These are phyloP conservation scores for Elsinoe arachidis DNA, from an alignment of 2,329 filamentous ascomycete species.

Conservation along the genomic window DNA sequence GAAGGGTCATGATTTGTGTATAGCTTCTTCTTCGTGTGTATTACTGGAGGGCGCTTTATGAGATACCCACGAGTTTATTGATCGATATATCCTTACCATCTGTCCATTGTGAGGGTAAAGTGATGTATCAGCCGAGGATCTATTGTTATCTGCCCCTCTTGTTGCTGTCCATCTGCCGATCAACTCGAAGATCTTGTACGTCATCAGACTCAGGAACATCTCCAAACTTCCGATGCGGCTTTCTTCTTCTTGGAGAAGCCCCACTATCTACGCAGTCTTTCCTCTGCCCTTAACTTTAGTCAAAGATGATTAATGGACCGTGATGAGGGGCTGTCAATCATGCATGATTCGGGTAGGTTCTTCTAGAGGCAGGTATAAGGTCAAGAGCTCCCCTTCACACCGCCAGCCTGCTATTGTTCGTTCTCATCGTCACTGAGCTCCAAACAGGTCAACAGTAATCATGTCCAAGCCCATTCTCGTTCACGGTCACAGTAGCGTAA, in stretches of 20 bases:
- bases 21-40: not conserved
- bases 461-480: constrained; percentile 18
- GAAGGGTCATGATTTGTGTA: not conserved
- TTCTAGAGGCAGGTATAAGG: not conserved
- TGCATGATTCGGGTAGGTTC: not conserved
- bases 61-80: not conserved
- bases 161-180: not conserved
- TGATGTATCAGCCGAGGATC: too few species aligned
- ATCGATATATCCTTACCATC: not conserved
- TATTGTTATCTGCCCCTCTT: not conserved
- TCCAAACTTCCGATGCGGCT: not conserved
- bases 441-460: not conserved
- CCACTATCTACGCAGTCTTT: not conserved
- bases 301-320: not conserved
- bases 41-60: not conserved
- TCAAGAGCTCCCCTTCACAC: not conserved
- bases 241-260: not conserved
- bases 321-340: not conserved
- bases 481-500: constrained; percentile 15
- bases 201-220: constrained; percentile 4
- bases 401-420: too few species aligned
- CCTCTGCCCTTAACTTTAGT: not conserved
- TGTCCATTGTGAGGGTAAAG: not conserved
- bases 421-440: not conserved
- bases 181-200: not conserved